These are phyloP conservation scores for Spiraea crenata DNA, from an alignment of 331 rosid species.

Conservation along the genomic window DNA sequence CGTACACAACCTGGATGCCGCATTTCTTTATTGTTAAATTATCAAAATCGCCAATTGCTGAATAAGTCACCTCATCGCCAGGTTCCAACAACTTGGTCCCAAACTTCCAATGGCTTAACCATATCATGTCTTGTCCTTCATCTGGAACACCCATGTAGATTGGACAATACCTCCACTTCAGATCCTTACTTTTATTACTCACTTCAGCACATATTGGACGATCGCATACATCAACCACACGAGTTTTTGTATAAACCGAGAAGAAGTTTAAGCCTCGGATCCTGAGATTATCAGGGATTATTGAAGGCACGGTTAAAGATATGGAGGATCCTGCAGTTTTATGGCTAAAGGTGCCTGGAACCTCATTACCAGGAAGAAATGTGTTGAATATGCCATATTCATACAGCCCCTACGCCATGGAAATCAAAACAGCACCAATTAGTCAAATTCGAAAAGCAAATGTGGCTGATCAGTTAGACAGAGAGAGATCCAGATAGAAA, in stretches of 20 bases:
- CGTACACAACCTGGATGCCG: conserved; percentile 1
- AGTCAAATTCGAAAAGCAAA: no score
- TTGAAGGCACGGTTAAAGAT: neutral
- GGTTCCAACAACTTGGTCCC: neutral
- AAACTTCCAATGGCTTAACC: conserved; percentile 2
- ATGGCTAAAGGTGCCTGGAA: neutral
- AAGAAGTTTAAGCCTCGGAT: conserved; percentile 5
- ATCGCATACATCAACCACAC: neutral
- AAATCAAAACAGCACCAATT: neutral
- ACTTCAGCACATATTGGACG: neutral
- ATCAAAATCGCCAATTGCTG: neutral
- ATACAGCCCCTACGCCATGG: neutral
- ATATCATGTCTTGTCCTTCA: neutral
- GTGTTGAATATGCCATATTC: neutral
- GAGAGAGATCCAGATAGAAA: no score
- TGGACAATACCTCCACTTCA: neutral
- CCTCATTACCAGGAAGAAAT: neutral
- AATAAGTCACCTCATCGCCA: neutral
- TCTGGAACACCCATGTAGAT: neutral
- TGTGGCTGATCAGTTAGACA: no score
- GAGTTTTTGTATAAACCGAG: neutral
- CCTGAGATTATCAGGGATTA: no score
- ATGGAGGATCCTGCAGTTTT: neutral
- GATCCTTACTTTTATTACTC: neutral
- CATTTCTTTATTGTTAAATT: neutral